Evolutionary conservation across 352 stramenopile species (phyloP), one percentile per base, ranked within the genome.

Genomic region (Pythium phragmiticola): DNA sequence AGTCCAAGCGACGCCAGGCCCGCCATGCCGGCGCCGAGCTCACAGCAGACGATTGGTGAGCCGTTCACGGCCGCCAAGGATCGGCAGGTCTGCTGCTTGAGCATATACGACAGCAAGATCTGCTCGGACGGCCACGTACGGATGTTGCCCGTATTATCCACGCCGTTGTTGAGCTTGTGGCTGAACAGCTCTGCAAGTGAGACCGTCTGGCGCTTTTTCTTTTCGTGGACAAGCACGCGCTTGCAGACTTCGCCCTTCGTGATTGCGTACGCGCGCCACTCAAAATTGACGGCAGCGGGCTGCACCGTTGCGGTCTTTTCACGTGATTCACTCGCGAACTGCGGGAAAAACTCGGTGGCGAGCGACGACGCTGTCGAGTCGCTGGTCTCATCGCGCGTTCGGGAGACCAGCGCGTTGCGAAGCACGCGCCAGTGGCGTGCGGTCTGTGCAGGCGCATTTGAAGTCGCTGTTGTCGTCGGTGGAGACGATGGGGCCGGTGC

Each of bases 71-170:
- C 19, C 46, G 63, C 21, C 73, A 87, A 47, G 3, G 60, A 28
- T 21, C 75, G 57, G 21, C 61, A 80, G 0, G 86, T 52, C 21
- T 66, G 30, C 11, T 76, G 77, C 28, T 70, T 66, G 23, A 95
- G 68, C 41, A 95, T 17, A 45, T 88, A 81, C 11, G 71, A 75
- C 8, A 95, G 74, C 56, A 95, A 39, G 21, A 93, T 70, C 62
- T 87, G 75, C 66, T 95, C 87, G 3, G 80, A 90, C 30, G 87
- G 84, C 87, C 87, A 95, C 52, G 81, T 94, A 21, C 85, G 83
- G 50, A 95, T 90, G 72, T 95, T 95, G 34, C 87, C 87, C 41
- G 87, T 95, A 73, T 95, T 95, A 72, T 95, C 87, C 36, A 95
- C 87, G 16, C 82, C 84, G 23, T 84, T 46, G 48, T 94, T 89